Percentiles rank a stretch among this genome's conserved stretches.
Evolutionary conservation across 768 basidiomycete genomes (phyloP).

Genomic region (Hericium alpestre): DNA sequence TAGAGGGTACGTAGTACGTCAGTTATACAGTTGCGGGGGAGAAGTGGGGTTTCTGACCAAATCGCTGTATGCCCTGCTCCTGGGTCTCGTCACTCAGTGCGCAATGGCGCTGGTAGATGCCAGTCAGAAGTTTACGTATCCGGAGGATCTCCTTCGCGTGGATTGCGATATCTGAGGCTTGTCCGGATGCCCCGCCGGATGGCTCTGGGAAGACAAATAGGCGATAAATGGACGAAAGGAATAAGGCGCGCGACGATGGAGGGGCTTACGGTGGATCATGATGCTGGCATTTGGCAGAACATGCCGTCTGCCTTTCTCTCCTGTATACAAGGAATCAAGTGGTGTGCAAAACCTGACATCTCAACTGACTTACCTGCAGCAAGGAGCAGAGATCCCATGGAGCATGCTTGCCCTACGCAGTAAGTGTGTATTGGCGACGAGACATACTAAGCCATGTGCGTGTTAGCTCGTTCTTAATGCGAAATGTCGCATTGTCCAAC

Average conservation of each 20-base stretch:
- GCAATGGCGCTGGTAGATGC: constrained; percentile 87
- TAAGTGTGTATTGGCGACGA: constrained; percentile 94
- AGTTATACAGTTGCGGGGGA: constrained; percentile 14
- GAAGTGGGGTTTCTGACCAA: constrained; percentile 43
- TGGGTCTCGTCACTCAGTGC: constrained; percentile 51
- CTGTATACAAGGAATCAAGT: constrained; percentile 17
- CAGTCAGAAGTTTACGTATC: constrained; percentile 71
- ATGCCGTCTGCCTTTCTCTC: constrained; percentile 84
- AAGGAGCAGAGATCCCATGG: constrained; percentile 90
- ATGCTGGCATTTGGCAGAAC: constrained; percentile 89
- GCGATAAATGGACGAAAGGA: not conserved
- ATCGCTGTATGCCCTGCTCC: constrained; percentile 58
- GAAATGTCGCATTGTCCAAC: constrained; percentile 40
- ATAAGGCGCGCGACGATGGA: constrained; percentile 1
- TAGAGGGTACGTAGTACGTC: constrained; percentile 20
- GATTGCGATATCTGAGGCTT: constrained; percentile 95
- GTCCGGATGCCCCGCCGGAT: constrained; percentile 90
- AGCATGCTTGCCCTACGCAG: constrained; percentile 89
- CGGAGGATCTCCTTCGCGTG: constrained; percentile 94
- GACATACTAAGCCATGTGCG: constrained; percentile 46
- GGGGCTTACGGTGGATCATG: constrained; percentile 87
- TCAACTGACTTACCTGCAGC: constrained; percentile 48
- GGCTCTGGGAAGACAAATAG: constrained; percentile 50
- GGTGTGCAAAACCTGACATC: not conserved
- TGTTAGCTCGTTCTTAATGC: not conserved